A percentile compares a stretch with the other conserved stretches of the same genome.
Evolutionary conservation across 768 basidiomycete species (phyloP).

Genomic region (Boletus coccyginus): DNA sequence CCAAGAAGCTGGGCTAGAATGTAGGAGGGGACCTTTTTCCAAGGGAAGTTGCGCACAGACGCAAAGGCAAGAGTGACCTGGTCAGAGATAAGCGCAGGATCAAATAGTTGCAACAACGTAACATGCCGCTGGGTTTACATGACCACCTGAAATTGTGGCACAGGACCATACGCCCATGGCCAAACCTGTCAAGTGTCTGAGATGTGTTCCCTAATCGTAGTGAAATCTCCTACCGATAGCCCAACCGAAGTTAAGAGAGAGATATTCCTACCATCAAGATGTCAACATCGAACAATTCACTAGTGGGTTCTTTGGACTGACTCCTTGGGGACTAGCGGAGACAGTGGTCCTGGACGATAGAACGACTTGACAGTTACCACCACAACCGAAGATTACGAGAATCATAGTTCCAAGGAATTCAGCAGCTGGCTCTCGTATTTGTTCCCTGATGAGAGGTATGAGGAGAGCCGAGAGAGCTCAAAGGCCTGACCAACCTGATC

Average conservation of each 20-base stretch:
- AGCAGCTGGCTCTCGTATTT: conserved; percentile 56
- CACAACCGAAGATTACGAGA: conserved; percentile 57
- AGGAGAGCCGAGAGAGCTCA: neutral
- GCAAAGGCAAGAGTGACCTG: conserved; percentile 72
- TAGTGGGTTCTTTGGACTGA: conserved; percentile 32
- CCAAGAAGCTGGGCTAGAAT: conserved; percentile 64
- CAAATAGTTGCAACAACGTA: neutral
- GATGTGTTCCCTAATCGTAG: neutral
- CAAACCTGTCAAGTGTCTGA: conserved; percentile 35
- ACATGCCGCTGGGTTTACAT: conserved; percentile 69
- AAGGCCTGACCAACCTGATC: conserved; percentile 41
- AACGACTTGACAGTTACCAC: conserved; percentile 55
- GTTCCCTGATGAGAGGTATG: conserved; percentile 31
- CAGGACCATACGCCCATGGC: conserved; percentile 69
- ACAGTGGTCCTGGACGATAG: conserved; percentile 47
- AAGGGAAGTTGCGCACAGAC: conserved; percentile 70
- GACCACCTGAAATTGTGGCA: conserved; percentile 68
- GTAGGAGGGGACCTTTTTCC: conserved; percentile 75
- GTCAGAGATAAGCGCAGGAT: neutral
- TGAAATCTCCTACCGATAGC: conserved; percentile 25
- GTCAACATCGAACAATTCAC: neutral
- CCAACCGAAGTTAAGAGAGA: conserved; percentile 31
- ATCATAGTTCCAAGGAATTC: conserved; percentile 63
- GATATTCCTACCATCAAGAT: conserved; percentile 13
- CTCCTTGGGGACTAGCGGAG: conserved; percentile 51